A percentile compares a stretch with the other conserved stretches of the same genome.
phyloP scores from a whole-genome alignment of 192 early-diverging fungal species.

The Umbelopsis vinacea region DNA sequence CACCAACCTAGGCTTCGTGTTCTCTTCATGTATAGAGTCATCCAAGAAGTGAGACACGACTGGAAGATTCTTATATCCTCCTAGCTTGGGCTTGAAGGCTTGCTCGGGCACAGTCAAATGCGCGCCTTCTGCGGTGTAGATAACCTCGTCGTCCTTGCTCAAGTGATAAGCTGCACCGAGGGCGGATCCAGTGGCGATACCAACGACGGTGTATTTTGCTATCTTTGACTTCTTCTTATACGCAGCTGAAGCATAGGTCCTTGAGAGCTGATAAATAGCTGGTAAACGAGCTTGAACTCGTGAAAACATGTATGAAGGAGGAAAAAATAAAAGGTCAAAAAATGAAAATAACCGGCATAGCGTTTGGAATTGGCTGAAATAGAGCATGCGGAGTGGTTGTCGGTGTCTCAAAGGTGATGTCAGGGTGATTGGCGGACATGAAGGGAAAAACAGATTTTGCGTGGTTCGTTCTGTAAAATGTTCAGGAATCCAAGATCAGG shows the following conservation, averaged over 20 bases:
- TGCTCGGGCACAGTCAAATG: constrained; percentile 12
- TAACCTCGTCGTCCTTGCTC: constrained; percentile 8
- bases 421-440: not conserved
- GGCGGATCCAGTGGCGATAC: not conserved
- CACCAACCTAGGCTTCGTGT: constrained; percentile 50
- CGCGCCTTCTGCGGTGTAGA: constrained; percentile 1
- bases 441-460: constrained; percentile 6
- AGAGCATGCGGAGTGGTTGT: not conserved
- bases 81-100: constrained; percentile 36
- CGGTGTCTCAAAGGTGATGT: not conserved
- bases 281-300: not conserved
- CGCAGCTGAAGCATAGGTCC: not conserved
- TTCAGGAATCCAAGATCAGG: not conserved
- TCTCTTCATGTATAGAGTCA: constrained; percentile 43
- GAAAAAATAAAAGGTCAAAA: not conserved
- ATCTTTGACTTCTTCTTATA: not conserved
- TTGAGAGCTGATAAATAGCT: not conserved
- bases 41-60: constrained; percentile 46
- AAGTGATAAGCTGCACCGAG: not conserved
- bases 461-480: not conserved
- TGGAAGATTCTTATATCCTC: constrained; percentile 53
- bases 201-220: not conserved
- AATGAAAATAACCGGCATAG: too few relatives aligned
- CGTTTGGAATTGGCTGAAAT: not conserved
- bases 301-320: not conserved